These are phyloP conservation scores for Cyathus pygmaeus DNA, from an alignment of 1,284 basidiomycete genomes.

Conservation along the genomic window DNA sequence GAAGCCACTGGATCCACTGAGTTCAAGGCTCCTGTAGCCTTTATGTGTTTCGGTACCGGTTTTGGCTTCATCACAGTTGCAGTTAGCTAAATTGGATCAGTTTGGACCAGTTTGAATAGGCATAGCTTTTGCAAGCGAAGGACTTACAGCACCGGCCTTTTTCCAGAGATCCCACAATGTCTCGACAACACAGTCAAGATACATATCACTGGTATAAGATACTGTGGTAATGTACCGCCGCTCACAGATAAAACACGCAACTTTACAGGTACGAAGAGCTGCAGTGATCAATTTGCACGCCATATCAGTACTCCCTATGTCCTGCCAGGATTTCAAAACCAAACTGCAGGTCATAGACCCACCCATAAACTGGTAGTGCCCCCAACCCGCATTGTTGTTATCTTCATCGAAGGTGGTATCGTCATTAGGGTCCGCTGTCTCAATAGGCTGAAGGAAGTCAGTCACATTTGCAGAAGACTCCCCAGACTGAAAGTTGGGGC, in stretches of 20 bases:
- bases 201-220: slow-evolving; percentile 8
- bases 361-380: slow-evolving; percentile 14
- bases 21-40: too few species aligned
- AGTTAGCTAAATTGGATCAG: too few species aligned
- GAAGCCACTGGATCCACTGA: too few species aligned
- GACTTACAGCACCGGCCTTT: background rate
- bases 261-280: slow-evolving; percentile 11
- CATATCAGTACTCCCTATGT: slow-evolving; percentile 5
- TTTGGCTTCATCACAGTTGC: too few species aligned
- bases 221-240: background rate
- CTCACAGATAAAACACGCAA: slow-evolving; percentile 7
- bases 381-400: slow-evolving; percentile 15
- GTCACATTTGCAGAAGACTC: background rate
- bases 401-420: slow-evolving; percentile 12
- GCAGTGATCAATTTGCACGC: slow-evolving; percentile 16
- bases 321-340: slow-evolving; percentile 7
- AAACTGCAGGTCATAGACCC: slow-evolving; percentile 3
- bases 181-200: slow-evolving; percentile 9
- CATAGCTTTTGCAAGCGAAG: too few species aligned
- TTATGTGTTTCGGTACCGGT: too few species aligned
- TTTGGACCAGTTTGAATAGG: too few species aligned
- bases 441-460: slow-evolving; percentile 3
- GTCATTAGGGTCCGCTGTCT: slow-evolving; percentile 10
- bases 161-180: slow-evolving; percentile 2
- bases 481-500: background rate